Evolutionary conservation across 805 yeast genomes (phyloP).

Genomic region (Wickerhamomyces bisporus): DNA sequence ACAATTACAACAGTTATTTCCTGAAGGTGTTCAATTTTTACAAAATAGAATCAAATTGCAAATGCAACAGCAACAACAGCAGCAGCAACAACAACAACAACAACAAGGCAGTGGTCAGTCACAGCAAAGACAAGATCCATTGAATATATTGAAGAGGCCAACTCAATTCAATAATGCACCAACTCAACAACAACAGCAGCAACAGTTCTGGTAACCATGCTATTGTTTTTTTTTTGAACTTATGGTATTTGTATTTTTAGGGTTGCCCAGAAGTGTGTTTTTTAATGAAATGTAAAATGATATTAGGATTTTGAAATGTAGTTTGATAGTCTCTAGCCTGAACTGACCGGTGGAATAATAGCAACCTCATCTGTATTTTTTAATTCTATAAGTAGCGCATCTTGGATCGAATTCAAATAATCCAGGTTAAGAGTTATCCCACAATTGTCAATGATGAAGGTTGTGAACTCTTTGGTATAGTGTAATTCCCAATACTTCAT

Average conservation of each 20-base stretch:
- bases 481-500: not conserved
- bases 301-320: too few relatives aligned
- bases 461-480: conserved; percentile 5
- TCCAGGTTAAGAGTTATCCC: conserved; percentile 16
- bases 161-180: not conserved
- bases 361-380: conserved; percentile 12
- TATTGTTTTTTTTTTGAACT: too few relatives aligned
- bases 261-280: too few relatives aligned
- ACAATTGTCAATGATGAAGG: conserved; percentile 9
- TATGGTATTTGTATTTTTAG: not conserved
- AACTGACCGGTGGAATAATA: conserved; percentile 19
- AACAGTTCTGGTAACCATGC: conserved; percentile 7
- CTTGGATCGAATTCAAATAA: conserved; percentile 9
- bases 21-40: conserved; percentile 21
- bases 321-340: conserved; percentile 7
- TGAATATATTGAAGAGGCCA: not conserved
- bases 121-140: not conserved
- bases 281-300: not conserved
- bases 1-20: conserved; percentile 21
- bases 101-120: conserved; percentile 4
- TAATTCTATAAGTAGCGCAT: not conserved
- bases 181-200: conserved; percentile 8
- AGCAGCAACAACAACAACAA: conserved; percentile 12
- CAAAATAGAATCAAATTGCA: conserved; percentile 14
- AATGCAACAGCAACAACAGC: conserved; percentile 10